phyloP scores from a whole-genome alignment of 192 early-diverging fungal species.

The Entomortierella beljakovae region DNA sequence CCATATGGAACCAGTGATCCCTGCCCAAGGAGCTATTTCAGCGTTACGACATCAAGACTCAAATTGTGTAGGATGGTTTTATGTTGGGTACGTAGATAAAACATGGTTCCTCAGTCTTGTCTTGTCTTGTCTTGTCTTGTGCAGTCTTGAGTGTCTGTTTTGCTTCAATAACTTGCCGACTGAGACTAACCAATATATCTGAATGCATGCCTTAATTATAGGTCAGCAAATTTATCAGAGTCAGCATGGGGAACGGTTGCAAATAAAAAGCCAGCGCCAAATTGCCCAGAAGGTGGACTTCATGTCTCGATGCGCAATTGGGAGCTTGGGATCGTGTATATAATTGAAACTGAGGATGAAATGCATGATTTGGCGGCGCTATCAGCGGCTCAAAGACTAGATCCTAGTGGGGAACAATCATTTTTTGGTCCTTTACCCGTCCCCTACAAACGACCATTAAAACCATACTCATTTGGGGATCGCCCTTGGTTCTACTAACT shows the following conservation, averaged over 20 bases:
- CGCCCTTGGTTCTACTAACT: slow-evolving; percentile 24
- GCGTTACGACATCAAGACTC: background rate
- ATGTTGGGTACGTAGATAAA: slow-evolving; percentile 30
- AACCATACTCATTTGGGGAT: slow-evolving; percentile 16
- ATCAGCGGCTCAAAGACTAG: background rate
- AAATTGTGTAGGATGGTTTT: slow-evolving; percentile 36
- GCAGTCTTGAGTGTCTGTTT: background rate
- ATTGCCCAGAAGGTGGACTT: background rate
- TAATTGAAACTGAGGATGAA: slow-evolving; percentile 35
- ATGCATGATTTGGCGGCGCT: slow-evolving; percentile 15
- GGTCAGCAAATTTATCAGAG: slow-evolving; percentile 48
- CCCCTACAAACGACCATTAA: slow-evolving; percentile 34
- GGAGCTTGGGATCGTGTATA: slow-evolving; percentile 35
- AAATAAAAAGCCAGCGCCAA: slow-evolving; percentile 1
- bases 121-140: background rate
- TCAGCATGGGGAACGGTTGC: slow-evolving; percentile 40
- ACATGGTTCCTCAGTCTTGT: too few relatives aligned
- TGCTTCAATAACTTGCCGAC: background rate
- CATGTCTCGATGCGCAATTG: slow-evolving; percentile 42
- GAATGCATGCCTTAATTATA: background rate
- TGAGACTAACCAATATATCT: background rate
- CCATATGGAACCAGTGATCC: background rate
- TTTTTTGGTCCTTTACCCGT: slow-evolving; percentile 50
- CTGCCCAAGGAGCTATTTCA: background rate
- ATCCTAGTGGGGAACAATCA: slow-evolving; percentile 4